Evolutionary conservation across 1,139 yeast genomes (phyloP).

Genomic region (Yamadazyma mexicana): DNA sequence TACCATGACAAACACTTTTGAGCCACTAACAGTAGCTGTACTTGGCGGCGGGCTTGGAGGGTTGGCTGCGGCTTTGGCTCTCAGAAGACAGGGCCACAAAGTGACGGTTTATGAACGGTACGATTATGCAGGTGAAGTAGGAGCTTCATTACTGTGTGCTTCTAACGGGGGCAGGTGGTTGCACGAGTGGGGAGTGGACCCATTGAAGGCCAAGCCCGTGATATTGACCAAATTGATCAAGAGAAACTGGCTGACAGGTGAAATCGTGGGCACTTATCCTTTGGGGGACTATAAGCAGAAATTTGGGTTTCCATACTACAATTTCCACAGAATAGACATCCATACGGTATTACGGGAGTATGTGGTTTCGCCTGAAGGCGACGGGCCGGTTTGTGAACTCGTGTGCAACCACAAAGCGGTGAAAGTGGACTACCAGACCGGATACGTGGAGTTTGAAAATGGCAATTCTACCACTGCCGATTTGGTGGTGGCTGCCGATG

Average conservation of each 20-base stretch:
- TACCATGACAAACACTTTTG: constrained; percentile 13
- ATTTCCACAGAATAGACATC: constrained; percentile 24
- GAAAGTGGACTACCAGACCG: constrained; percentile 21
- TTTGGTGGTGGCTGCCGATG: constrained; percentile 39
- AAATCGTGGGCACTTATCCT: constrained; percentile 12
- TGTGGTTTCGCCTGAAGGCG: constrained; percentile 15
- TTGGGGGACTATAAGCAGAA: constrained; percentile 25
- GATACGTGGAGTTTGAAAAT: constrained; percentile 21
- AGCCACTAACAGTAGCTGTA: constrained; percentile 20
- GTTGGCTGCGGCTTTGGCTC: constrained; percentile 33
- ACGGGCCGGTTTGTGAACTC: constrained; percentile 21
- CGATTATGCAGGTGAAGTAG: constrained; percentile 35
- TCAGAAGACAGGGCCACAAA: constrained; percentile 30
- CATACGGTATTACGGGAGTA: constrained; percentile 21
- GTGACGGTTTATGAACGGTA: constrained; percentile 34
- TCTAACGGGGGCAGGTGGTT: constrained; percentile 17
- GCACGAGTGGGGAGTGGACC: constrained; percentile 19
- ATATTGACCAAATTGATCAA: constrained; percentile 18
- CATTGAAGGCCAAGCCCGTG: constrained; percentile 24
- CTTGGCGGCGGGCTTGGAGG: constrained; percentile 44
- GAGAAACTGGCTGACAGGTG: constrained; percentile 25
- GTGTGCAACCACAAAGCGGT: constrained; percentile 21
- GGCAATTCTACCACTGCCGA: constrained; percentile 27
- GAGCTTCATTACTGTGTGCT: constrained; percentile 28
- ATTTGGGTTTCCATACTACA: constrained; percentile 21